phyloP scores from a whole-genome alignment of 257 asterid genomes.

The Datura wrightii region DNA sequence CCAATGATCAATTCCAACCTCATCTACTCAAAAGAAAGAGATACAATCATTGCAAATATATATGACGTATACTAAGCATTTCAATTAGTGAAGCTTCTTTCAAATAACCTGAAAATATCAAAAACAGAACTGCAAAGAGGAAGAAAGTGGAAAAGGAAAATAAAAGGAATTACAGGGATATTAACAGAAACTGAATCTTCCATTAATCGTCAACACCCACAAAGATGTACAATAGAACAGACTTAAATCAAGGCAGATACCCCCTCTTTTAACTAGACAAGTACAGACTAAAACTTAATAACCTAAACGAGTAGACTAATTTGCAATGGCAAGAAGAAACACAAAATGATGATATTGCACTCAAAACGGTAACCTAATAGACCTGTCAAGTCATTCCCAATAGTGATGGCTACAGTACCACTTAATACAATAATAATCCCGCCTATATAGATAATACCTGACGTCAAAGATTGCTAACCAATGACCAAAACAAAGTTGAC shows the following conservation, averaged over 20 bases:
- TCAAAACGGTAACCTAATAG: neutral
- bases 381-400: neutral
- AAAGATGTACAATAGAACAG: neutral
- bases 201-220: neutral
- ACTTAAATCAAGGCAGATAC: neutral
- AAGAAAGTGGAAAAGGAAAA: slow-evolving; percentile 3
- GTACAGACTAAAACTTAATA: neutral
- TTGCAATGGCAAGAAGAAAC: neutral
- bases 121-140: slow-evolving; percentile 10
- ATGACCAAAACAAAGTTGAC: neutral
- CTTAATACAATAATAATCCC: neutral
- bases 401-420: neutral
- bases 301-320: neutral
- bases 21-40: slow-evolving; percentile 51
- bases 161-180: neutral
- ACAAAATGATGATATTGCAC: neutral
- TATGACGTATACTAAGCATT: neutral
- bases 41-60: neutral
- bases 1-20: slow-evolving; percentile 79
- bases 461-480: neutral
- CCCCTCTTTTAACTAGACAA: neutral
- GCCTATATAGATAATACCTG: neutral
- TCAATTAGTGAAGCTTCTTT: neutral
- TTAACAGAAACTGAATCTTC: neutral
- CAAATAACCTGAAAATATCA: slow-evolving; percentile 6